Evolutionary conservation across 495 filamentous ascomycete genomes (phyloP).

Genomic region (Patellaria atrata): DNA sequence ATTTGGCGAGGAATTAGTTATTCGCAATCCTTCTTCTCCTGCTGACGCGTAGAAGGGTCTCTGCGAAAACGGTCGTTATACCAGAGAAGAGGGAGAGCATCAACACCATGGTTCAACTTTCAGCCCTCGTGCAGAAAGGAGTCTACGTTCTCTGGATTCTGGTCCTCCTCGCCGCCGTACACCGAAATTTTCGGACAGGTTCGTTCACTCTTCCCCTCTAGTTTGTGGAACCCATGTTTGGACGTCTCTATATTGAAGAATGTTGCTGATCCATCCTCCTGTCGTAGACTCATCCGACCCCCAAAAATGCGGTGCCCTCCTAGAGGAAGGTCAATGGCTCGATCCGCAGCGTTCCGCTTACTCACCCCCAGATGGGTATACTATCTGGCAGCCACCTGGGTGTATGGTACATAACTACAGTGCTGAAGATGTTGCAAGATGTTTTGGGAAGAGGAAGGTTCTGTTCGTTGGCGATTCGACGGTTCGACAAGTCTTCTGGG

Average conservation of each 20-base stretch:
- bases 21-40: no score
- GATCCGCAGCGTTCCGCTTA: constrained; percentile 22
- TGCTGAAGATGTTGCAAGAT: constrained; percentile 31
- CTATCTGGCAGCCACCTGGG: constrained; percentile 43
- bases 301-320: constrained; percentile 39
- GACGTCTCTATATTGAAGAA: neutral
- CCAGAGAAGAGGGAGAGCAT: no score
- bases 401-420: constrained; percentile 45
- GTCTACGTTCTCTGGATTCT: constrained; percentile 5
- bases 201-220: neutral
- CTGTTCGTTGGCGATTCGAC: constrained; percentile 47
- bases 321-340: constrained; percentile 40
- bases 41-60: no score
- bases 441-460: constrained; percentile 32
- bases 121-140: no score
- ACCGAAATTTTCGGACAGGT: neutral
- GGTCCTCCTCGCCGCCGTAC: neutral
- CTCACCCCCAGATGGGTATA: no score
- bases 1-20: no score
- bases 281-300: constrained; percentile 35
- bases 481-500: constrained; percentile 45
- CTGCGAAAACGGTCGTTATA: no score
- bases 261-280: neutral
- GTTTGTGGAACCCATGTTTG: neutral
- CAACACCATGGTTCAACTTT: no score